Base-by-base conservation (phyloP, 495 filamentous ascomycete species). In the Penicillium antarcticum region DNA sequence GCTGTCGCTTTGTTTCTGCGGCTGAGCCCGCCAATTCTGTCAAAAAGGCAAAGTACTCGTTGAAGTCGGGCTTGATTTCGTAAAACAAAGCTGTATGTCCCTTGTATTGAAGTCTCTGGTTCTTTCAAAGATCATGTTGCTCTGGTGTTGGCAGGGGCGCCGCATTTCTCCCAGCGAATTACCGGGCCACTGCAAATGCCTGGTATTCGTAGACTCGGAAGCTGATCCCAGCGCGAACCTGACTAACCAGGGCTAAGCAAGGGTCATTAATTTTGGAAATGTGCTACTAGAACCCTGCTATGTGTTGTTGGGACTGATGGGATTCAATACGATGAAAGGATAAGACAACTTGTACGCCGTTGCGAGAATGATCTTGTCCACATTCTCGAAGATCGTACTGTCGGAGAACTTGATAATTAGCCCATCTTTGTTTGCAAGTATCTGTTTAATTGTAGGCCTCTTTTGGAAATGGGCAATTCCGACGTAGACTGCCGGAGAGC, bases 181-280 rank as follows among this genome's bases (percentile, higher is more conserved):
- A 71, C 12, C 78, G 72, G 5, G 77, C 77, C 2, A 77, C 67
- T 0, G 72, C 70, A 4, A 80, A 72, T 10, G 77, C 77, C 57
- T 81, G 79, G 63, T 74, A 80, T 60, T 81, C 77, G 45, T 78
- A 80, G 1, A 79, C 69, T 2, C 69, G 65, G 62, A 81, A 78
- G 14, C 74, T 79, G 36, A 81, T 67, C 0, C 66, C 77, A 29
- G 67, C 76, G n/a, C 69, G 68, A 0, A 77, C 67, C 68, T 78
- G 57, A 1, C 66, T 63, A 1, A 69, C 56, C 4, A 67, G 39
- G 2, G 63, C 61, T 5, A 69, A 38, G 4, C 57, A 63, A 23
- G 63, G 63, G 31, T 69, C 63, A 0, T 57, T 55, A 18, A 65
- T 65, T 29, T 58, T 59, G 52, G 63, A 66, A 9, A 69, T 57